Evolutionary conservation across 345 rosid genomes (phyloP).

Genomic region (Populus alba): DNA sequence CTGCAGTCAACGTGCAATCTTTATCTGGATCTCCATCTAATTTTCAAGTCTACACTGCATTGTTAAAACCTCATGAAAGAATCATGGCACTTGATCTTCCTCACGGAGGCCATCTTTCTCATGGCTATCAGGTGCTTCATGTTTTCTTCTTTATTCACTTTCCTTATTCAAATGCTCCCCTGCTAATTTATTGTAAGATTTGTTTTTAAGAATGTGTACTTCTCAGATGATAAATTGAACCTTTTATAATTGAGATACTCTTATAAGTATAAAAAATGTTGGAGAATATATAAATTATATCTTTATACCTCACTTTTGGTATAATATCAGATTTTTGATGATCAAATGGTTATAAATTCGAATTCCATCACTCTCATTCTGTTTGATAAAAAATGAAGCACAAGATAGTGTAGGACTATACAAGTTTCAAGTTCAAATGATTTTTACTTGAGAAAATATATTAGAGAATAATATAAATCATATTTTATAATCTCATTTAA

Average conservation of each 20-base stretch:
- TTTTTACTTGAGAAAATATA: no score
- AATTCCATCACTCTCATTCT: no score
- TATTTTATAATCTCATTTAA: no score
- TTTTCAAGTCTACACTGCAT: constrained; percentile 94
- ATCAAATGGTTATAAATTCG: no score
- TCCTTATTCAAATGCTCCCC: background rate
- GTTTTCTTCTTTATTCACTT: background rate
- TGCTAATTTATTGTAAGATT: background rate
- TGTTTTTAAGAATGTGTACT: background rate
- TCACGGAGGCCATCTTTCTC: constrained; percentile 99
- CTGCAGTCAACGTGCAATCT: constrained; percentile 91
- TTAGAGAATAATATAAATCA: no score
- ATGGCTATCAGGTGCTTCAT: constrained; percentile 86
- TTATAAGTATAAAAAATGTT: no score
- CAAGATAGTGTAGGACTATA: no score
- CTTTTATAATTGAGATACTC: background rate
- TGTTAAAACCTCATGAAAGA: constrained; percentile 91
- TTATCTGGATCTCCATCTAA: constrained; percentile 96
- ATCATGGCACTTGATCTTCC: constrained; percentile 99
- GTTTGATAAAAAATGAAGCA: no score
- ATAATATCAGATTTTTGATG: no score
- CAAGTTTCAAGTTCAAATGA: no score
- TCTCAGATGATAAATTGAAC: background rate
- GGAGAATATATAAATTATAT: no score
- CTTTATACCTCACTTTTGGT: no score